Evolutionary conservation across 495 filamentous ascomycete species (phyloP), one percentile per base, ranked within the genome.

Genomic region (Talaromyces stipitatus): DNA sequence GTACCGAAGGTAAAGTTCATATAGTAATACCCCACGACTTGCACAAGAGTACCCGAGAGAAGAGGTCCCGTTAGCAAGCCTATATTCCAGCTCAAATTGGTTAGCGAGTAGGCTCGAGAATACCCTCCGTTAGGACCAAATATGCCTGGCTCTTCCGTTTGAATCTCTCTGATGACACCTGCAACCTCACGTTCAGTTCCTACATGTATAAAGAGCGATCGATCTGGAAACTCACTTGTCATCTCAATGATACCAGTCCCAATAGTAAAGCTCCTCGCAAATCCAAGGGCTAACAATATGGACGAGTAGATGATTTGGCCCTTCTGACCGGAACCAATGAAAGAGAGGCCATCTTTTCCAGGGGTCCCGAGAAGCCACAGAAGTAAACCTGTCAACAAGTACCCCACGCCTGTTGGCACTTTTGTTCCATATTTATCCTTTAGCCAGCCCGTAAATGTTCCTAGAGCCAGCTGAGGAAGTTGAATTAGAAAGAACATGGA

Each of bases 91-190:
- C 62, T 67, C 55, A 77, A 64, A 28, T 64, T 68, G 26, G 67
- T 66, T 16, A 76, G 41, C 1, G 72, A 62, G 38, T 71, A 60
- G 12, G 69, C 73, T 28, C 70, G 67, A 7, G 74, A 73, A 24
- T 71, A 72, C 1, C 70, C 72, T 3, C 69, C 72, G 24, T 69
- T 60, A 1, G 59, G 60, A 7, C 73, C 72, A 22, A 72, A 72
- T 26, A 70, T 63, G 0, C 69, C 69, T 0, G 68, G 71, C 8
- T 67, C 16, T 2, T 60, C 33, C 0, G 30, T 48, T 29, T 68
- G 60, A 0, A 67, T n/a, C 4, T 66, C 61, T 22, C 73, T 64
- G 11, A 76, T 60, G 0, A 64, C 58, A 43, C 59, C 66, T 66
- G 45, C 10, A 23, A 33, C 7, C 5, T 28, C 1, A 3, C 33